Conservation (phyloP, 83 land plant genomes). For the Thuja plicata region DNA sequence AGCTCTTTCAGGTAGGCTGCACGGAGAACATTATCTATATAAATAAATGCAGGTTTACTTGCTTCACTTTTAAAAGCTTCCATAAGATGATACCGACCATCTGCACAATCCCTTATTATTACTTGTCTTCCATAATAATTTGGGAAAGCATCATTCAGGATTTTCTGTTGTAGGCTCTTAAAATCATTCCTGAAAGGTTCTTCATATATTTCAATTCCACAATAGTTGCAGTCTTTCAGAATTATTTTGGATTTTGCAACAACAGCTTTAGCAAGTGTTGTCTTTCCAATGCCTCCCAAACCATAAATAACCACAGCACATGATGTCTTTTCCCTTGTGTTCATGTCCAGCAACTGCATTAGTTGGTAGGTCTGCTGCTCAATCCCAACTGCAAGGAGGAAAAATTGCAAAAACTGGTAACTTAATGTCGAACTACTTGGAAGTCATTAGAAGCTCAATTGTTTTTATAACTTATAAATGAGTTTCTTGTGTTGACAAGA, state of each 20-base stretch:
- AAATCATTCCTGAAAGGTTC: neutral
- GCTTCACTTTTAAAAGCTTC: neutral
- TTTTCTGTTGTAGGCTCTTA: neutral
- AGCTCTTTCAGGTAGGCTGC: neutral
- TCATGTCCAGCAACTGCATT: neutral
- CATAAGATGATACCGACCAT: neutral
- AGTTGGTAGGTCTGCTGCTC: neutral
- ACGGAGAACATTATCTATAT: neutral
- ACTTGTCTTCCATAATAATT: neutral
- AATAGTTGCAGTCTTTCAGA: neutral
- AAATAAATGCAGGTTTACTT: neutral
- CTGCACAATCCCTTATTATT: neutral
- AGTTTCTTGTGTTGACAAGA: neutral
- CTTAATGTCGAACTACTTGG: neutral
- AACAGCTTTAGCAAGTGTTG: neutral
- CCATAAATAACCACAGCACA: neutral
- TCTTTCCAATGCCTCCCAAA: neutral
- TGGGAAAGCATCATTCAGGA: neutral
- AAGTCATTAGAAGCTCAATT: neutral
- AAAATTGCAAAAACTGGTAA: neutral
- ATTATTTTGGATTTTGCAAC: neutral
- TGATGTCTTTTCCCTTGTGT: neutral
- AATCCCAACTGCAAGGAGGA: neutral
- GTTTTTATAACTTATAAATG: too few relatives aligned
- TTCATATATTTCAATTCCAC: neutral